Evolutionary conservation across 1,284 basidiomycete species (phyloP).

Genomic region (Abortiporus biennis): DNA sequence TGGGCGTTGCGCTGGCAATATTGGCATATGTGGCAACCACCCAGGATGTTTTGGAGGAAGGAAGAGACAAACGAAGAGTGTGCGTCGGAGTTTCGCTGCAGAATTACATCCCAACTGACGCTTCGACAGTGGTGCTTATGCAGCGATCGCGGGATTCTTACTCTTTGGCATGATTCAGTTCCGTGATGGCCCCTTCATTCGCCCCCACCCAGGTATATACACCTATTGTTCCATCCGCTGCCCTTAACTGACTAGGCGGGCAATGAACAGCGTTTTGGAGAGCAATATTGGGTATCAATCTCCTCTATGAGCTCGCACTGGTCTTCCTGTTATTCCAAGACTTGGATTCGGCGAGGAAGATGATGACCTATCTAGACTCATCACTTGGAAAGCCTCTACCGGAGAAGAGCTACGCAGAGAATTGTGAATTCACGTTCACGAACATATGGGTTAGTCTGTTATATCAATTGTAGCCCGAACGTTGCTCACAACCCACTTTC

Average conservation of each 20-base stretch:
- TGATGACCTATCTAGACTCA: slow-evolving; percentile 74
- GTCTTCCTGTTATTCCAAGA: slow-evolving; percentile 84
- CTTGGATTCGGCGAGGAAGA: slow-evolving; percentile 63
- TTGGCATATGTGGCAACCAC: slow-evolving; percentile 77
- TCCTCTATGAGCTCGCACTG: slow-evolving; percentile 73
- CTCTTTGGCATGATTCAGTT: slow-evolving; percentile 81
- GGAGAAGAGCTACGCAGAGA: slow-evolving; percentile 79
- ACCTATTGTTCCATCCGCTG: slow-evolving; percentile 31
- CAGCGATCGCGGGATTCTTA: slow-evolving; percentile 63
- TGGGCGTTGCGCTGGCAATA: slow-evolving; percentile 55
- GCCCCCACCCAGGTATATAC: slow-evolving; percentile 27
- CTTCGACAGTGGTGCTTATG: slow-evolving; percentile 56
- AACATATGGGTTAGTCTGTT: slow-evolving; percentile 59
- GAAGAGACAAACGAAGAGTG: slow-evolving; percentile 72
- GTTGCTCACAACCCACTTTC: slow-evolving; percentile 5
- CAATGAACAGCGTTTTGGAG: slow-evolving; percentile 58
- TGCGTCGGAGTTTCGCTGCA: slow-evolving; percentile 30
- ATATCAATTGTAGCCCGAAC: slow-evolving; percentile 9
- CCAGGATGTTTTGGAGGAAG: slow-evolving; percentile 73
- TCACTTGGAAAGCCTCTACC: slow-evolving; percentile 66
- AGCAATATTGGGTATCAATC: slow-evolving; percentile 66
- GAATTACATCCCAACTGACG: slow-evolving; percentile 5
- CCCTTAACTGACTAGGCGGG: neutral
- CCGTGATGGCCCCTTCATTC: slow-evolving; percentile 64
- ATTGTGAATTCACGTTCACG: slow-evolving; percentile 58